Evolutionary conservation across 805 yeast genomes (phyloP).

Genomic region (Candida pseudoglaebosa): DNA sequence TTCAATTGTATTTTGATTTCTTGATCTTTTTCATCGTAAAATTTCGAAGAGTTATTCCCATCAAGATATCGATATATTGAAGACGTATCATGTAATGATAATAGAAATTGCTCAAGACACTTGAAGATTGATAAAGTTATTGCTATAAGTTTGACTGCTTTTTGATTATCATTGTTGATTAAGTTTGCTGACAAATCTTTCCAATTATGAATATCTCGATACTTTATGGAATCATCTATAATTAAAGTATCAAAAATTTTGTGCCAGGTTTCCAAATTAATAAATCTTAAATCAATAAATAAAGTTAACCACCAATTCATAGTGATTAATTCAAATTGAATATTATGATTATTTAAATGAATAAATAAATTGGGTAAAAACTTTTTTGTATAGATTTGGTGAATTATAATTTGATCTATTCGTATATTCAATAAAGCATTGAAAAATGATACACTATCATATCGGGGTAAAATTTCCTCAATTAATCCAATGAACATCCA

Average conservation of each 20-base stretch:
- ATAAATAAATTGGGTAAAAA: constrained; percentile 35
- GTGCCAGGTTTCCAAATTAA: constrained; percentile 50
- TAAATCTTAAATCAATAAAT: constrained; percentile 42
- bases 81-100: constrained; percentile 21
- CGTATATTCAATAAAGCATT: constrained; percentile 25
- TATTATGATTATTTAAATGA: constrained; percentile 30
- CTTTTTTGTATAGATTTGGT: constrained; percentile 25
- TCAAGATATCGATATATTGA: constrained; percentile 26
- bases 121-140: constrained; percentile 34
- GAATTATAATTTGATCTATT: constrained; percentile 37
- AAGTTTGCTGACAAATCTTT: background rate
- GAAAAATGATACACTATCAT: constrained; percentile 19
- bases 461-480: constrained; percentile 47
- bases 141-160: constrained; percentile 23
- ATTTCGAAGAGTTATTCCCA: constrained; percentile 16
- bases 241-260: constrained; percentile 48
- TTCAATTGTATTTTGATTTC: constrained; percentile 16
- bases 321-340: constrained; percentile 48
- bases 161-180: background rate
- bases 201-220: background rate
- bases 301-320: constrained; percentile 56
- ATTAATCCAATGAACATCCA: constrained; percentile 49
- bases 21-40: constrained; percentile 20
- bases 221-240: constrained; percentile 27
- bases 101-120: constrained; percentile 27